phyloP scores from a whole-genome alignment of 2,329 filamentous ascomycete genomes.

The Neocucurbitaria cava region DNA sequence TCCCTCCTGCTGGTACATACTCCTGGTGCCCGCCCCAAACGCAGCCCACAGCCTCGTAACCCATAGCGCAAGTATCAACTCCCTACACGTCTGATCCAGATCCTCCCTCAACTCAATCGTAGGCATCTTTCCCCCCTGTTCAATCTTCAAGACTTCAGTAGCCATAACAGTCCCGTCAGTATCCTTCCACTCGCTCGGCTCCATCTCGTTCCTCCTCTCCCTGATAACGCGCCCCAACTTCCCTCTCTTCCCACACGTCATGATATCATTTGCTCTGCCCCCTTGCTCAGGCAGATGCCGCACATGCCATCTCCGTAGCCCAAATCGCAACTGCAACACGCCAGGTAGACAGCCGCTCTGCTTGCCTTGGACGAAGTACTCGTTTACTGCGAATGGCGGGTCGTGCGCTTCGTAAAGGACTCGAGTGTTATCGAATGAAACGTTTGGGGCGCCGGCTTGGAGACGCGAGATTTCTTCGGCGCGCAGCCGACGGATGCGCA shows the following conservation, averaged over 20 bases:
- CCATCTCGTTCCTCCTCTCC: conserved; percentile 23
- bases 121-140: conserved; percentile 23
- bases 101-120: conserved; percentile 27
- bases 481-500: conserved; percentile 28
- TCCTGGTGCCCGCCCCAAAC: conserved; percentile 21
- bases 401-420: conserved; percentile 35
- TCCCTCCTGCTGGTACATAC: conserved; percentile 1
- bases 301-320: conserved; percentile 26
- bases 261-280: conserved; percentile 17
- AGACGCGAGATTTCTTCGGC: conserved; percentile 26
- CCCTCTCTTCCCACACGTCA: conserved; percentile 31
- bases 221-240: conserved; percentile 13
- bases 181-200: conserved; percentile 31
- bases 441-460: conserved; percentile 17
- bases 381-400: conserved; percentile 29
- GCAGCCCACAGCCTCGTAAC: conserved; percentile 33
- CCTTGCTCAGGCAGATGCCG: conserved; percentile 20
- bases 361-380: conserved; percentile 30
- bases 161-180: conserved; percentile 25
- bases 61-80: conserved; percentile 33
- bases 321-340: conserved; percentile 25
- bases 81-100: conserved; percentile 32
- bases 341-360: conserved; percentile 20
- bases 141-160: conserved; percentile 25
- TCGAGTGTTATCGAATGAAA: conserved; percentile 24